Conservation (phyloP, 2,329 filamentous ascomycete genomes). For the Hymenoscyphus fraxineus region DNA sequence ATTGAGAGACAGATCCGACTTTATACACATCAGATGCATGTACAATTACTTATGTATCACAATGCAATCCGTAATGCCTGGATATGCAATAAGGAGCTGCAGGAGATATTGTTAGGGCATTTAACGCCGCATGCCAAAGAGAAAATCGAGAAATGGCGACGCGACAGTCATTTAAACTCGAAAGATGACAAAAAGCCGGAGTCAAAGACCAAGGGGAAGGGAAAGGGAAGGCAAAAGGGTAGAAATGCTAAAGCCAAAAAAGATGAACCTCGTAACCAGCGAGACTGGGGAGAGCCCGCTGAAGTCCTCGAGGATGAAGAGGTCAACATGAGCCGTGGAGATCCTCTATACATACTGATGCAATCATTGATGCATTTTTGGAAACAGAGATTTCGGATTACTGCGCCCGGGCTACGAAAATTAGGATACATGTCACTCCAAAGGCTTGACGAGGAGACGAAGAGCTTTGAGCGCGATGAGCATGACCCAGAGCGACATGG, state of each 20-base stretch:
- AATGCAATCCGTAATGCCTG: slow-evolving; percentile 83
- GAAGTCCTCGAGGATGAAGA: slow-evolving; percentile 64
- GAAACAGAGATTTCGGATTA: slow-evolving; percentile 78
- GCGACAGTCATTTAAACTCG: slow-evolving; percentile 58
- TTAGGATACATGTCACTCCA: slow-evolving; percentile 80
- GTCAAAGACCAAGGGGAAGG: slow-evolving; percentile 29
- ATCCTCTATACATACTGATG: slow-evolving; percentile 74
- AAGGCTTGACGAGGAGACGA: slow-evolving; percentile 68
- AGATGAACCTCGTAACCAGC: slow-evolving; percentile 38
- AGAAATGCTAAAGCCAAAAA: slow-evolving; percentile 41
- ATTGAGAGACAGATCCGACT: slow-evolving; percentile 74
- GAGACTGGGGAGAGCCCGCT: slow-evolving; percentile 72
- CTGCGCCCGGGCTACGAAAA: slow-evolving; percentile 79
- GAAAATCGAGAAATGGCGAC: slow-evolving; percentile 70
- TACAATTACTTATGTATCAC: slow-evolving; percentile 83
- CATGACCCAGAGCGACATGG: slow-evolving; percentile 66
- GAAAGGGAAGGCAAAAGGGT: slow-evolving; percentile 33
- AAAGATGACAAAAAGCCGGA: slow-evolving; percentile 37
- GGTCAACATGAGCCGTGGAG: slow-evolving; percentile 76
- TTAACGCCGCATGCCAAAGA: slow-evolving; percentile 57
- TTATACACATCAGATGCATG: slow-evolving; percentile 82
- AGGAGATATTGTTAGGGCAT: slow-evolving; percentile 71
- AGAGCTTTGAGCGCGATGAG: slow-evolving; percentile 61
- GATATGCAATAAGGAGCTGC: slow-evolving; percentile 72
- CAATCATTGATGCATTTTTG: slow-evolving; percentile 79